Conservation (phyloP, 108 stramenopile genomes). For the Nitzschia sp. region DNA sequence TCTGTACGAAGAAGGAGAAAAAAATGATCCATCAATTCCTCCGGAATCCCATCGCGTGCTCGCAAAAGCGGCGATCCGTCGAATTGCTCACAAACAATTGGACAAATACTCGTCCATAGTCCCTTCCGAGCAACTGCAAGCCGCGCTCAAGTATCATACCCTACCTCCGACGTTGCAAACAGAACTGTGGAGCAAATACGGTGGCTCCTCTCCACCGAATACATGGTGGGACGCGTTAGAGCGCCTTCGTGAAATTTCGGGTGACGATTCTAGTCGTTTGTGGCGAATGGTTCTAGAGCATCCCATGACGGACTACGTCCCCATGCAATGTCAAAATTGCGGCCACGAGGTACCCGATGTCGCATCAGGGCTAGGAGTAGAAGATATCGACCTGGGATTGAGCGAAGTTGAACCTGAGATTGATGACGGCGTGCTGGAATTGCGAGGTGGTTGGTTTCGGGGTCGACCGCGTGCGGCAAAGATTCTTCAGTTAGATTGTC, state of each 20-base stretch:
- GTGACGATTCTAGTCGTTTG: slow-evolving; percentile 2
- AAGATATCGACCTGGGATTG: slow-evolving; percentile 38
- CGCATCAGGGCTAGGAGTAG: slow-evolving; percentile 1
- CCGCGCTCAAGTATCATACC: slow-evolving; percentile 34
- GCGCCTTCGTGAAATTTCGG: slow-evolving; percentile 10
- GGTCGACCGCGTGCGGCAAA: slow-evolving; percentile 22
- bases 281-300: slow-evolving; percentile 48
- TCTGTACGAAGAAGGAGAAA: too few relatives aligned
- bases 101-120: slow-evolving; percentile 26
- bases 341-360: slow-evolving; percentile 37
- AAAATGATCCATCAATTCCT: neutral
- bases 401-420: slow-evolving; percentile 24
- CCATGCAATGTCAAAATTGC: slow-evolving; percentile 48
- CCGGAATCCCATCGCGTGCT: slow-evolving; percentile 19
- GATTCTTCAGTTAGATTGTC: slow-evolving; percentile 36
- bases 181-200: slow-evolving; percentile 18
- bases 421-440: slow-evolving; percentile 27
- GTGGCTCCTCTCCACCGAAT: slow-evolving; percentile 21
- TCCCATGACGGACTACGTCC: slow-evolving; percentile 49
- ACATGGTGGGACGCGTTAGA: slow-evolving; percentile 46
- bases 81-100: slow-evolving; percentile 23
- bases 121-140: slow-evolving; percentile 29
- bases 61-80: slow-evolving; percentile 35
- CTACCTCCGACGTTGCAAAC: slow-evolving; percentile 25
- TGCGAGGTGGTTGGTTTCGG: slow-evolving; percentile 45